Percentiles rank a stretch among this genome's conserved stretches.
Evolutionary conservation across 83 land plant species (phyloP).

Genomic region (Thuja plicata): DNA sequence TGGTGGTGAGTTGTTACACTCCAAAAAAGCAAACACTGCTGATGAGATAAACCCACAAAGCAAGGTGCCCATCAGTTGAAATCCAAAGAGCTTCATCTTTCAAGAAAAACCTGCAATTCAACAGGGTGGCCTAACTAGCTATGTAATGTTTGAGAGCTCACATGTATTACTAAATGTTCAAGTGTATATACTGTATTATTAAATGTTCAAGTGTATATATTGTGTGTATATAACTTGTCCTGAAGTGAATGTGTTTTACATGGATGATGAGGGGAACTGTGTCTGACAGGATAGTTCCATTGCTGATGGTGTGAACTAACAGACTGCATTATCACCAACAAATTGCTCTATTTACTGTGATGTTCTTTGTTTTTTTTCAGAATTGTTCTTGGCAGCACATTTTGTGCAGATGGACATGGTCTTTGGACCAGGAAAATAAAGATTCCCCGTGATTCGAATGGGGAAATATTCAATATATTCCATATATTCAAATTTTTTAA

Average conservation of each 20-base stretch:
- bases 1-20: slow-evolving; percentile 3
- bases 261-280: too few species aligned
- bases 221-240: too few species aligned
- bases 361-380: neutral
- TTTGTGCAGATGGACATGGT: neutral
- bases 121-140: neutral
- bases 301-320: neutral
- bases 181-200: too few species aligned
- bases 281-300: neutral
- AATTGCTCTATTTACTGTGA: neutral
- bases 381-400: neutral
- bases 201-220: too few species aligned
- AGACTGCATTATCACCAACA: neutral
- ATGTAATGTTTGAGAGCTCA: neutral
- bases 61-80: neutral
- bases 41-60: slow-evolving; percentile 5
- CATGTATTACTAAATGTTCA: neutral
- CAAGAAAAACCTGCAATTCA: neutral
- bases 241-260: too few species aligned
- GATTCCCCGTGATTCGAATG: too few species aligned
- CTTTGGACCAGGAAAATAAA: too few species aligned
- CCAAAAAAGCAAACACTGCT: neutral
- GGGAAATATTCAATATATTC: too few species aligned
- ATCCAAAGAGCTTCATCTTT: neutral
- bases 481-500: too few species aligned